phyloP scores from a whole-genome alignment of 1,284 basidiomycete genomes.

The Anthracocystis panici-leucophaei region DNA sequence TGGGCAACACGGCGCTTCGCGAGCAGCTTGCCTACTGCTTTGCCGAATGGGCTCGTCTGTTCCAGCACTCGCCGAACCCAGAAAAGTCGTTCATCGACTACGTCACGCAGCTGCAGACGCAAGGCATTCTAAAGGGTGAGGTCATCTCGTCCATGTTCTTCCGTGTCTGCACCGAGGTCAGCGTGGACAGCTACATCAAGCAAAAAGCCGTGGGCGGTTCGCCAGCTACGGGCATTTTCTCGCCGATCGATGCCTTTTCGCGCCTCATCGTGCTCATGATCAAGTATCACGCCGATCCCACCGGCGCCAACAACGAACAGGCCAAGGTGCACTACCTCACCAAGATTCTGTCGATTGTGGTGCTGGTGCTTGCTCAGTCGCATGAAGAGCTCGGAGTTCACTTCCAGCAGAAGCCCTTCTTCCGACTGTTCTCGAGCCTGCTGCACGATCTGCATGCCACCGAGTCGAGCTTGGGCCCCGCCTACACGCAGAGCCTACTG shows the following conservation, averaged over 20 bases:
- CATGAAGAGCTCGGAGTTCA: conserved; percentile 91
- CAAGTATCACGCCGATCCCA: conserved; percentile 96
- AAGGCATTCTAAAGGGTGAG: conserved; percentile 95
- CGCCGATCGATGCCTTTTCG: conserved; percentile 94
- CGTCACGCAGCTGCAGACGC: conserved; percentile 93
- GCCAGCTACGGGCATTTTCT: conserved; percentile 79
- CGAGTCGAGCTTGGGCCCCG: conserved; percentile 81
- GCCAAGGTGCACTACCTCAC: conserved; percentile 96
- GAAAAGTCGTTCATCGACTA: conserved; percentile 98
- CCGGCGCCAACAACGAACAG: conserved; percentile 86
- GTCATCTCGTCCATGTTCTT: conserved; percentile 98
- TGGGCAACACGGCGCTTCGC: conserved; percentile 69
- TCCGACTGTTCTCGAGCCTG: conserved; percentile 96
- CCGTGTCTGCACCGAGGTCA: conserved; percentile 94
- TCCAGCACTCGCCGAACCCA: conserved; percentile 86
- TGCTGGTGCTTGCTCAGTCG: conserved; percentile 91
- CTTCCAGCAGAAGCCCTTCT: conserved; percentile 98
- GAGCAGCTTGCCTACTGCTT: conserved; percentile 75
- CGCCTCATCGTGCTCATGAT: conserved; percentile 96
- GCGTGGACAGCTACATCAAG: conserved; percentile 91
- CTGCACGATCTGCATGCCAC: conserved; percentile 89
- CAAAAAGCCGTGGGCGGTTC: conserved; percentile 82
- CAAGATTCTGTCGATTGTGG: conserved; percentile 97
- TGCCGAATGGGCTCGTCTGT: conserved; percentile 91
- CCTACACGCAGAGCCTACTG: conserved; percentile 88